Base-by-base conservation (phyloP, 2,329 filamentous ascomycete species). In the Hypoxylon sp. region DNA sequence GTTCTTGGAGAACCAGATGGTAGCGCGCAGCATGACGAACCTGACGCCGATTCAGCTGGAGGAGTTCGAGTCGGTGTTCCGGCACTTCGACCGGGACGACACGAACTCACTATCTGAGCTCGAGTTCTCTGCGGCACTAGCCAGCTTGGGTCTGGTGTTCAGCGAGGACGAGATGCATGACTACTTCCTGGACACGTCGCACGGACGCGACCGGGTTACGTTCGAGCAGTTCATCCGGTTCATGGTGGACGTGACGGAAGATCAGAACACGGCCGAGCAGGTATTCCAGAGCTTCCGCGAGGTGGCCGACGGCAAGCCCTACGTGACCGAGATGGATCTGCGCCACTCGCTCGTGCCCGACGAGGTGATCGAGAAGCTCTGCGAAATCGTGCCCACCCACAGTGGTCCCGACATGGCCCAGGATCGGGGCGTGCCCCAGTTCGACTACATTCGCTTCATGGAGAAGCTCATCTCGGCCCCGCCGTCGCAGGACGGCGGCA, bases 151-250 rank as follows among this genome's bases (percentile, higher is more conserved):
- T 1, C 82, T 99, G 4, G 95, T 98, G 4, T 99, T 98, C 71
- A 95, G 96, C 66, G 95, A 98, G 73, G 89, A 94, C 21, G 95
- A 99, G 79, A 99, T 98, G 95, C 94, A 98, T 74, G 88, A 94
- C 49, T 94, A 94, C 68, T 99, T 97, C 76, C 72, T 89, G 47
- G 90, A 94, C 50, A 96, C 93, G n/a, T 93, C 91, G 62, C 86
- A 85, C 31, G 92, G 87, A 29, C 84, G 81, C 64, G 89, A 88
- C 74, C 85, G 89, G 64, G 95, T 99, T 48, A 95, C 91, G 3
- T 99, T 99, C 72, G 95, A 99, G 78, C 94, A 98, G 76, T 99
- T 99, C 72, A 99, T 99, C 73, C 88, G 91, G 33, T 99, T 99
- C 82, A 99, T 99, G 95, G 95, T 99, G 43, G 92, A 96, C 67